phyloP scores from a whole-genome alignment of 179 eudicot species.

The Amaranthus tricolor region DNA sequence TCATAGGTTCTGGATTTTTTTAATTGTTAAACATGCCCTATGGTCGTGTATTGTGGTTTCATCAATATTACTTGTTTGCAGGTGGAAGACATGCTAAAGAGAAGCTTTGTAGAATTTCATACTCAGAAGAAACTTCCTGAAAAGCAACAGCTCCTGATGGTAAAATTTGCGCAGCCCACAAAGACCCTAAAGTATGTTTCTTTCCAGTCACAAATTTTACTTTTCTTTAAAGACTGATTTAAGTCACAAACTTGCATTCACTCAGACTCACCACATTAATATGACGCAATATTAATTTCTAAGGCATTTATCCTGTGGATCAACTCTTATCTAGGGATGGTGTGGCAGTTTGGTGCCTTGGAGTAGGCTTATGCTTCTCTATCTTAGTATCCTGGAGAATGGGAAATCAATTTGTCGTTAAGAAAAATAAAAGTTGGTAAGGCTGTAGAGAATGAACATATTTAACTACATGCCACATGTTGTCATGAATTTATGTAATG shows the following conservation, averaged over 20 bases:
- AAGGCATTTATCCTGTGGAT: too few relatives aligned
- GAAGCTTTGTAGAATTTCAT: conserved; percentile 99
- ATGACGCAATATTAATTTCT: not conserved
- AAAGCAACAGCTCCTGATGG: conserved; percentile 74
- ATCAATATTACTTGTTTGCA: conserved; percentile 35
- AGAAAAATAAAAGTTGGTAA: not conserved
- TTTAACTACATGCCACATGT: not conserved
- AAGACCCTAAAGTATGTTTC: conserved; percentile 72
- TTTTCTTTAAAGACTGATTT: not conserved
- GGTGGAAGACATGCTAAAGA: conserved; percentile 99
- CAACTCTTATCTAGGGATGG: too few relatives aligned
- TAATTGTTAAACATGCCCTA: not conserved
- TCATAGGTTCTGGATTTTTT: conserved; percentile 8
- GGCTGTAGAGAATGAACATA: not conserved
- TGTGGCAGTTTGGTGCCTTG: not conserved
- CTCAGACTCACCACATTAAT: too few relatives aligned
- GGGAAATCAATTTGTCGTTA: not conserved
- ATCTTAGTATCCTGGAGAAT: not conserved
- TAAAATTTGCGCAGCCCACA: conserved; percentile 85
- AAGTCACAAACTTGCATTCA: not conserved
- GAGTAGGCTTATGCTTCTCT: not conserved
- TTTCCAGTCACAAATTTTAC: not conserved
- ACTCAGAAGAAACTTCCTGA: conserved; percentile 97
- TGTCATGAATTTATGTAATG: not conserved
- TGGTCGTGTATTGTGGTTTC: not conserved